These are phyloP conservation scores for Ogataea henricii DNA, from an alignment of 805 yeast genomes.

Conservation along the genomic window DNA sequence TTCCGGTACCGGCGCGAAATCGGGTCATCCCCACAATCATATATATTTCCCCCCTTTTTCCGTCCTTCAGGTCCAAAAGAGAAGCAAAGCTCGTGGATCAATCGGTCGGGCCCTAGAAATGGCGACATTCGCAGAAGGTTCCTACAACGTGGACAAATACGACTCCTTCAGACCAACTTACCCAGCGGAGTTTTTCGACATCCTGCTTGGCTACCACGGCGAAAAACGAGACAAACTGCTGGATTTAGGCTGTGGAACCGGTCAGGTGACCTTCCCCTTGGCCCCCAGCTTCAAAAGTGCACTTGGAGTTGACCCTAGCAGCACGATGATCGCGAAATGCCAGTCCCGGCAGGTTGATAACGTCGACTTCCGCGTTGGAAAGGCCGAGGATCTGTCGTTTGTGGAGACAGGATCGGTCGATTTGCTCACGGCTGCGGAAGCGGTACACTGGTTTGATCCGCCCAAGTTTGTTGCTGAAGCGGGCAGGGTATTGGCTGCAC, in stretches of 20 bases:
- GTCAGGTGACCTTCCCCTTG: conserved; percentile 64
- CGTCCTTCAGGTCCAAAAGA: not conserved
- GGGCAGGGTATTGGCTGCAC: conserved; percentile 49
- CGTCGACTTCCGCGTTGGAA: conserved; percentile 24
- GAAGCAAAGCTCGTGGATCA: not conserved
- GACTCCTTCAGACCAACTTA: conserved; percentile 63
- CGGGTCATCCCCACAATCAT: not conserved
- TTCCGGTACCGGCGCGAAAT: not conserved
- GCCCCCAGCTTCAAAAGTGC: conserved; percentile 46
- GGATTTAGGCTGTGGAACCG: conserved; percentile 83
- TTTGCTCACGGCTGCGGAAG: conserved; percentile 73
- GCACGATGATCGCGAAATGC: conserved; percentile 55
- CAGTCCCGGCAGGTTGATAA: conserved; percentile 4
- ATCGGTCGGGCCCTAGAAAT: conserved; percentile 32
- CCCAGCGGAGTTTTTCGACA: conserved; percentile 48
- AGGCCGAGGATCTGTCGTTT: conserved; percentile 32
- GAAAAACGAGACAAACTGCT: conserved; percentile 40
- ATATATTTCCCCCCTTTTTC: not conserved
- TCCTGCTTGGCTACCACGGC: conserved; percentile 40
- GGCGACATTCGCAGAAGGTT: conserved; percentile 56
- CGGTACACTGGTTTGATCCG: conserved; percentile 77
- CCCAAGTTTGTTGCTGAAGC: conserved; percentile 38
- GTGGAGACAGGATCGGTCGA: conserved; percentile 45
- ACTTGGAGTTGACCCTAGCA: conserved; percentile 65
- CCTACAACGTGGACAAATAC: conserved; percentile 54